Evolutionary conservation across 495 filamentous ascomycete genomes (phyloP), one percentile per base, ranked within the genome.

Genomic region (Barbatosphaeria neglecta): DNA sequence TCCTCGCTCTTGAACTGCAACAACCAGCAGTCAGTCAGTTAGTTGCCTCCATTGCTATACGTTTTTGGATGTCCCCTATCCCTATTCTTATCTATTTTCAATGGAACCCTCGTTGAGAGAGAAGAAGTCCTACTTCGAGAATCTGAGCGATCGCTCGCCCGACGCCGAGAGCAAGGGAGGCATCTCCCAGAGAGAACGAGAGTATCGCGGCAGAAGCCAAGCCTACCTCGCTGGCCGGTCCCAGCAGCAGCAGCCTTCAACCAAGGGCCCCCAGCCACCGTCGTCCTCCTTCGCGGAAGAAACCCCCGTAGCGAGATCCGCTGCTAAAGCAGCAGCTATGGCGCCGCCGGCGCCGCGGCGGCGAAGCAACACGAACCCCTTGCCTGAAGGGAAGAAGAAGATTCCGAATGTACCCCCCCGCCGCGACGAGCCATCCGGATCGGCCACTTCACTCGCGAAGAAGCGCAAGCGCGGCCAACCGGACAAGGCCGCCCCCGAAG

Each of bases 391-490:
- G 19, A 37, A 43, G 13, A 27, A 39, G 1, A 22, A 22, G 9
- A n/a, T n/a, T n/a, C n/a, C n/a, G n/a, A n/a, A n/a, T n/a, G n/a
- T n/a, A n/a, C n/a, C n/a, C n/a, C n/a, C n/a, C n/a, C n/a, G n/a
- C n/a, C n/a, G n/a, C n/a, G n/a, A n/a, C n/a, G n/a, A n/a, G n/a
- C n/a, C n/a, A n/a, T 2, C 40, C 52, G 9, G 6, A 20, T 9
- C 9, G 11, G 38, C 49, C 58, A 0, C 46, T n/a, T 43, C 54
- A 16, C 42, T 38, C 13, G 54, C 59, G 53, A 60, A 55, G 40
- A 82, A 82, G 52, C 62, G 77, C 43, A 83, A 80, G 54, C 60
- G 61, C 56, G 57, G 46, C 43, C 58, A 44, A 9, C 45, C 54
- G 2, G 23, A 53, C 5, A 71, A 61, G 28, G 40, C 65, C 3